Base-by-base conservation (phyloP, 1,284 basidiomycete species). In the Cutaneotrichosporon arboriforme region DNA sequence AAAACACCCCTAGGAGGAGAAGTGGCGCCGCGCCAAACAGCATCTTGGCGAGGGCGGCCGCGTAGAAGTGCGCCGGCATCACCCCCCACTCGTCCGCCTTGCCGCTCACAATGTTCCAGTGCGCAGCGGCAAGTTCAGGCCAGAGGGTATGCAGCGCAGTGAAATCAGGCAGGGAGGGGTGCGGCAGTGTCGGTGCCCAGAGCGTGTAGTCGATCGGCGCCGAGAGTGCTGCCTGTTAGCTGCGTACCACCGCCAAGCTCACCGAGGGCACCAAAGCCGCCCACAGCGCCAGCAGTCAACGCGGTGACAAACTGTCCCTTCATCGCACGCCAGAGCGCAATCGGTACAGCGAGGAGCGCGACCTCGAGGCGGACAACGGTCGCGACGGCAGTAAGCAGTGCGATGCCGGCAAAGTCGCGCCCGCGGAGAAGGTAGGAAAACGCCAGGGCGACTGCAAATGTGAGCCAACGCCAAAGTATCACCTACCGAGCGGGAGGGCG, bases 1-100 rank as follows among this genome's bases (percentile, higher is more conserved):
- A 44, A 4, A 76, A 63, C 0, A 82, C 81, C 8, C 87, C 64
- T n/a, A 81, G 26, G 4, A 72, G 0, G 1, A 83, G 76, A 14
- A 96, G 79, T 0, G 88, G 87, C 0, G 82, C 65, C 0, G 85
- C 77, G 2, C 82, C 79, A 3, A 89, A 77, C 2, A 93, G 79
- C 2, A 97, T 80, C 60, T 87, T 91, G 0, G 91, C 91, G 0
- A 97, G 80, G 59, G 81, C 79, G 0, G 79, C 72, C 62, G 88
- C 78, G 74, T 97, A 97, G 1, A 82, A 78, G 56, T 84, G 79
- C 33, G 76, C 77, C 0, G 92, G 89, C 14, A 86, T 72, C 70
- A 93, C 87, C 59, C 96, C 94, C 94, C 94, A 98, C 22, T 94
- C 84, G 0, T 84, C 77, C 43, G 87, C 86, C 68, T 94, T 89